A percentile compares a stretch with the other conserved stretches of the same genome.
Conservation (phyloP, 1,284 basidiomycete genomes). For the Schizopora paradoxa region DNA sequence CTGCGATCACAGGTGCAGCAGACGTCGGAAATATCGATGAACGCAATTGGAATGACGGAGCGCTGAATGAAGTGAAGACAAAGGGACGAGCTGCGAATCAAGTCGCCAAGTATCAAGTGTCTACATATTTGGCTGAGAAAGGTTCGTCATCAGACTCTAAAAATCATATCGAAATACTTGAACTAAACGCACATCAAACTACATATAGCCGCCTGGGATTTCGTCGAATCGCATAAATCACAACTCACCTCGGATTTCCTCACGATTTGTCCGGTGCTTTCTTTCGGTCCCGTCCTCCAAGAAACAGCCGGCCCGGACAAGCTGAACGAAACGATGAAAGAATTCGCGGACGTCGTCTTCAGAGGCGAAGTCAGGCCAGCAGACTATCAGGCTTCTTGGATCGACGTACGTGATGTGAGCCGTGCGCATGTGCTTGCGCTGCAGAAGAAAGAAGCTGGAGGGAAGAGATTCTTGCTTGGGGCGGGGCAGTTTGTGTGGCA, state of each 20-base stretch:
- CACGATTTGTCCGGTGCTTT: constrained; percentile 48
- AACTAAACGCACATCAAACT: too few species aligned
- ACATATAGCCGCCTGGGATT: constrained; percentile 43
- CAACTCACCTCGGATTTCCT: constrained; percentile 48
- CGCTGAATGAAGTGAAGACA: background rate
- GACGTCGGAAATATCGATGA: constrained; percentile 3
- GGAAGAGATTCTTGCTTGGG: constrained; percentile 37
- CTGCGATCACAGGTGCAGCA: background rate
- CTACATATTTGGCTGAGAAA: constrained; percentile 6
- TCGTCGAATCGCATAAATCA: constrained; percentile 48
- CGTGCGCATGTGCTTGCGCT: constrained; percentile 40
- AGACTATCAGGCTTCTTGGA: constrained; percentile 33
- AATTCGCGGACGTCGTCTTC: constrained; percentile 14
- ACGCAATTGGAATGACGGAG: constrained; percentile 6
- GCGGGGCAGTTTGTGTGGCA: constrained; percentile 23
- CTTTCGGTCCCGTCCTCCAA: constrained; percentile 30
- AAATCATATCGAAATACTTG: too few species aligned
- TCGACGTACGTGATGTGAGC: constrained; percentile 43
- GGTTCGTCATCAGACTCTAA: constrained; percentile 21
- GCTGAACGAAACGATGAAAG: background rate
- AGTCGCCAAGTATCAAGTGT: constrained; percentile 5
- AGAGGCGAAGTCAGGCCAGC: constrained; percentile 14
- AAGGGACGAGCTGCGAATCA: constrained; percentile 3
- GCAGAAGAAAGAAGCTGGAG: constrained; percentile 33
- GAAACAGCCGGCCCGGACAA: background rate